Conservation (phyloP, 805 yeast genomes). For the Ogataea corticis region DNA sequence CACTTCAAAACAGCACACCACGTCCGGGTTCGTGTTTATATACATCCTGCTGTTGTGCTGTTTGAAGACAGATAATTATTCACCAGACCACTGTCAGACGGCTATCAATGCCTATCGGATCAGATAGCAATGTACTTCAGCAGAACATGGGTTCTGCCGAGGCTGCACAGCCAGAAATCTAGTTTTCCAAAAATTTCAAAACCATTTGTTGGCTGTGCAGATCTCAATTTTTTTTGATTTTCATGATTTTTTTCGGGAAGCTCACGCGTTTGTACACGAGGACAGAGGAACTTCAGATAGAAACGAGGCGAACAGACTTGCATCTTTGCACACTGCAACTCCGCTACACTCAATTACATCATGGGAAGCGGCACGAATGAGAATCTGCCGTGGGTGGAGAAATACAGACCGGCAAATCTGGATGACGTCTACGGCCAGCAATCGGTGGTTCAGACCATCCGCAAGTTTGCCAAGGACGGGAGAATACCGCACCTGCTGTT, state of each 20-base stretch:
- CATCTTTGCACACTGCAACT: too few relatives aligned
- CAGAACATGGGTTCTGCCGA: conserved; percentile 5
- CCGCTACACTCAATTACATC: too few relatives aligned
- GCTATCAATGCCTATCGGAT: neutral
- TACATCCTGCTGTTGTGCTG: conserved; percentile 1
- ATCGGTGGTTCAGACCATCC: conserved; percentile 80
- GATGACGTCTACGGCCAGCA: conserved; percentile 92
- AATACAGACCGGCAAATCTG: conserved; percentile 82
- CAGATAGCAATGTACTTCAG: neutral
- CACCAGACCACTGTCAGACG: neutral
- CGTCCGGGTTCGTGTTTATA: neutral
- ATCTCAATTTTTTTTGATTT: neutral
- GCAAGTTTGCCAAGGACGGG: conserved; percentile 80
- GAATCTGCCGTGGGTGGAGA: conserved; percentile 89
- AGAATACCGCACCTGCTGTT: conserved; percentile 88
- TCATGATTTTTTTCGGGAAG: neutral
- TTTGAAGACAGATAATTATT: neutral
- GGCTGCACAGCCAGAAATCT: too few relatives aligned
- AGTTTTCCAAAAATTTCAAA: neutral
- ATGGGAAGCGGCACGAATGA: conserved; percentile 29
- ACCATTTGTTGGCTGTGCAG: neutral
- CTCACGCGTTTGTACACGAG: conserved; percentile 3
- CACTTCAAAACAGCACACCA: neutral
- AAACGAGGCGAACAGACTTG: neutral
- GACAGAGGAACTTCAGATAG: neutral